Conservation (phyloP, 345 rosid genomes). For the Pugionium dolabratum region DNA sequence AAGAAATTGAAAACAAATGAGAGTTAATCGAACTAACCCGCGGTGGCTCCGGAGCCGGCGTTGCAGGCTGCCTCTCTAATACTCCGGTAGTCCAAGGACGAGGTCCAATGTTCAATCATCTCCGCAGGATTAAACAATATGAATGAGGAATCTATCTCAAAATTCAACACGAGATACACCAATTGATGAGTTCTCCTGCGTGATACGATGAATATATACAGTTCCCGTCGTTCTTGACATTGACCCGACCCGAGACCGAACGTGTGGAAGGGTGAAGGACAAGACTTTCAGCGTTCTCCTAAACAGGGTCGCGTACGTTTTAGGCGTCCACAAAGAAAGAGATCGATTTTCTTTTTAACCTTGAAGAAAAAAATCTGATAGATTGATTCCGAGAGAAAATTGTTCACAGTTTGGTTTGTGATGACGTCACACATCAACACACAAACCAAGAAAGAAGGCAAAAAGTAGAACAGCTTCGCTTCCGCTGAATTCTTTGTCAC, state of each 20-base stretch:
- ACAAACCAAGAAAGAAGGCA: no score
- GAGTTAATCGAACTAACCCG: slow-evolving; percentile 52
- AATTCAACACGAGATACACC: slow-evolving; percentile 18
- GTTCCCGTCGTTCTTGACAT: slow-evolving; percentile 24
- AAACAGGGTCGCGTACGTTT: slow-evolving; percentile 23
- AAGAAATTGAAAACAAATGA: not conserved
- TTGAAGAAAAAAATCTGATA: not conserved
- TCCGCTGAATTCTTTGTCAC: no score
- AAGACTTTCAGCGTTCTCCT: slow-evolving; percentile 19
- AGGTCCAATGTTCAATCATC: slow-evolving; percentile 54
- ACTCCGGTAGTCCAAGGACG: slow-evolving; percentile 40
- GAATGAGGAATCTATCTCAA: slow-evolving; percentile 6
- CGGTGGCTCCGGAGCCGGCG: slow-evolving; percentile 87
- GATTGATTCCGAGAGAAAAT: no score
- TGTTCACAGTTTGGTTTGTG: no score
- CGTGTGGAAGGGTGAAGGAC: slow-evolving; percentile 32
- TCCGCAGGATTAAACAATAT: slow-evolving; percentile 14
- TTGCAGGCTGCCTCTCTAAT: slow-evolving; percentile 50
- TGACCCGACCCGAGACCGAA: slow-evolving; percentile 28
- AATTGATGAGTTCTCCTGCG: not conserved
- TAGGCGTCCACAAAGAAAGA: slow-evolving; percentile 25
- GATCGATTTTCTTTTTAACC: not conserved
- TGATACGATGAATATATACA: slow-evolving; percentile 13
- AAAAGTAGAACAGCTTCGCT: no score
- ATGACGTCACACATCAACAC: no score